phyloP scores from a whole-genome alignment of 1,284 basidiomycete genomes.

The Pseudozyma pruni region DNA sequence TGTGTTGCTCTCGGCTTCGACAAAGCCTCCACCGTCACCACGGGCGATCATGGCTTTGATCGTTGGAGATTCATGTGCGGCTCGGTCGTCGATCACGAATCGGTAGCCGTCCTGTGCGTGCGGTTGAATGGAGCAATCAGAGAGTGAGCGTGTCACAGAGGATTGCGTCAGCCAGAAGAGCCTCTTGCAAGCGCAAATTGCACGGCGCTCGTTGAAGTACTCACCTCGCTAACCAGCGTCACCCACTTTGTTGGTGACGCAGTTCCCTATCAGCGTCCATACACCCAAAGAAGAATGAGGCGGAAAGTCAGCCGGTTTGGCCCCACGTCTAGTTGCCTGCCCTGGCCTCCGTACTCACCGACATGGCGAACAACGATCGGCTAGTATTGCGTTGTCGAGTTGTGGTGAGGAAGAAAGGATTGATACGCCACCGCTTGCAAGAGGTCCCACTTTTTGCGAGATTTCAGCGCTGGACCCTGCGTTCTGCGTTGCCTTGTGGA shows the following conservation, averaged over 20 bases:
- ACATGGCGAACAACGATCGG: neutral
- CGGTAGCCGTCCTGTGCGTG: slow-evolving; percentile 55
- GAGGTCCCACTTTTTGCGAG: too few species aligned
- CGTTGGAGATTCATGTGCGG: slow-evolving; percentile 47
- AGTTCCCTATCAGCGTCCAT: neutral
- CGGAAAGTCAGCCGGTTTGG: neutral
- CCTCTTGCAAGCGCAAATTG: too few species aligned
- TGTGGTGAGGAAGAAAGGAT: too few species aligned
- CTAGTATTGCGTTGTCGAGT: too few species aligned
- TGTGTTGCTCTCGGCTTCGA: slow-evolving; percentile 68
- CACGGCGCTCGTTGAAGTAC: neutral
- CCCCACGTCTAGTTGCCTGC: too few species aligned
- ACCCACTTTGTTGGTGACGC: slow-evolving; percentile 45
- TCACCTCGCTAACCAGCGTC: slow-evolving; percentile 60
- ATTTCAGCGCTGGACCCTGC: neutral
- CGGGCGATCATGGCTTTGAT: slow-evolving; percentile 59
- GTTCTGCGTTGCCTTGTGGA: neutral
- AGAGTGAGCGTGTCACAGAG: neutral
- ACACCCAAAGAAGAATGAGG: neutral
- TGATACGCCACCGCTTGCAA: too few species aligned
- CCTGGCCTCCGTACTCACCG: slow-evolving; percentile 1
- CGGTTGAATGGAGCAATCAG: neutral
- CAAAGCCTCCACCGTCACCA: slow-evolving; percentile 67
- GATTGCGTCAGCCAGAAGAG: neutral
- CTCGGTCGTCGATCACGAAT: slow-evolving; percentile 53